phyloP scores from a whole-genome alignment of 1,284 basidiomycete species.

The Ceratobasidium sp. region DNA sequence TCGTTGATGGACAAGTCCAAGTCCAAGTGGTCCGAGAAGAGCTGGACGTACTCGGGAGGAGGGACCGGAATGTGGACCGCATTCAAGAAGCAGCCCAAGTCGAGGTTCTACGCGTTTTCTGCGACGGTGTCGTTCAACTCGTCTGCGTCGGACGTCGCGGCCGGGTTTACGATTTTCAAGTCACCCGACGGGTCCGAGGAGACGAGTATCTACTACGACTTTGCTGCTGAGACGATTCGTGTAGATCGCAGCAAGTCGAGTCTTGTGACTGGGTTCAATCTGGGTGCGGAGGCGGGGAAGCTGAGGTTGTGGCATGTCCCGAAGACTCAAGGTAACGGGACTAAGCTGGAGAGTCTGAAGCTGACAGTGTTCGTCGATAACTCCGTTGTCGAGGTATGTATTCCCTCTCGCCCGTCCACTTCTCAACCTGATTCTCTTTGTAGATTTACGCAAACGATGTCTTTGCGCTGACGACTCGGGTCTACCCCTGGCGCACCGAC shows the following conservation, averaged over 20 bases:
- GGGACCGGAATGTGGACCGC: slow-evolving; percentile 12
- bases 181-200: slow-evolving; percentile 32
- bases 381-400: slow-evolving; percentile 37
- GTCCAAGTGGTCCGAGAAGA: slow-evolving; percentile 36
- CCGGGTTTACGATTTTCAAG: slow-evolving; percentile 34
- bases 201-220: slow-evolving; percentile 33
- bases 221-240: slow-evolving; percentile 35
- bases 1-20: slow-evolving; percentile 3
- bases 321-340: neutral
- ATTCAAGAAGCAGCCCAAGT: slow-evolving; percentile 13
- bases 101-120: slow-evolving; percentile 28
- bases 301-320: slow-evolving; percentile 28
- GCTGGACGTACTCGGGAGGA: slow-evolving; percentile 4
- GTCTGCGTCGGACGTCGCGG: neutral
- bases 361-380: slow-evolving; percentile 30
- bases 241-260: slow-evolving; percentile 37
- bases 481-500: slow-evolving; percentile 39
- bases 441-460: slow-evolving; percentile 39
- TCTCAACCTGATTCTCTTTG: neutral
- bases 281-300: slow-evolving; percentile 21
- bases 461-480: slow-evolving; percentile 34
- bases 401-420: neutral
- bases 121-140: slow-evolving; percentile 30
- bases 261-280: slow-evolving; percentile 34
- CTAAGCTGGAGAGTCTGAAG: slow-evolving; percentile 18